Conservation (phyloP, 2,329 filamentous ascomycete genomes). For the Aureobasidium sp. region DNA sequence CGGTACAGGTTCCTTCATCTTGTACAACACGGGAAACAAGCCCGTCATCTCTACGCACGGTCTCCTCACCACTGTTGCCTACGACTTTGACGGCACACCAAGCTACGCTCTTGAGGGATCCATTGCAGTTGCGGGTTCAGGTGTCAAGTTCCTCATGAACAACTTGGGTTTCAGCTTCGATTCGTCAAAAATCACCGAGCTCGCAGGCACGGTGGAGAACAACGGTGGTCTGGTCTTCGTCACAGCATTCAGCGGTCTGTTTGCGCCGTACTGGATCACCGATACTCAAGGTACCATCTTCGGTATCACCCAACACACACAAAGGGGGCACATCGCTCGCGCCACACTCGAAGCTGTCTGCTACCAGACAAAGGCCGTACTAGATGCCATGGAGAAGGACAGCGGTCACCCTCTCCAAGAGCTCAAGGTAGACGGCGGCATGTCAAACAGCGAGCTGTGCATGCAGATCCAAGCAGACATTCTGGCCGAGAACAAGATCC, state of each 20-base stretch:
- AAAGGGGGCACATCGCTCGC: slow-evolving; percentile 76
- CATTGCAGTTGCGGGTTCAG: slow-evolving; percentile 69
- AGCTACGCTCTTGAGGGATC: slow-evolving; percentile 74
- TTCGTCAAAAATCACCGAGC: slow-evolving; percentile 54
- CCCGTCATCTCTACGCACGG: slow-evolving; percentile 80
- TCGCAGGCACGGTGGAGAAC: slow-evolving; percentile 57
- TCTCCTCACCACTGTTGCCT: slow-evolving; percentile 77
- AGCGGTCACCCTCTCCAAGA: slow-evolving; percentile 65
- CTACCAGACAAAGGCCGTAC: slow-evolving; percentile 85
- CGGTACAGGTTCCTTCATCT: slow-evolving; percentile 74
- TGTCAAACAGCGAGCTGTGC: slow-evolving; percentile 79
- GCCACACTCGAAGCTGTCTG: slow-evolving; percentile 86
- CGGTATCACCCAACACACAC: slow-evolving; percentile 53
- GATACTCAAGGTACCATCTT: slow-evolving; percentile 80
- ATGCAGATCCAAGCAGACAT: slow-evolving; percentile 90
- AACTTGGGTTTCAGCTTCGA: slow-evolving; percentile 58
- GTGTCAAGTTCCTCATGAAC: slow-evolving; percentile 48
- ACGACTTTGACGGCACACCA: slow-evolving; percentile 64
- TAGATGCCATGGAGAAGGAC: slow-evolving; percentile 85
- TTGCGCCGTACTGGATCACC: slow-evolving; percentile 92
- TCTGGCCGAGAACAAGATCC: slow-evolving; percentile 54
- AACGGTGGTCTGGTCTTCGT: slow-evolving; percentile 80
- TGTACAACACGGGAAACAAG: slow-evolving; percentile 79
- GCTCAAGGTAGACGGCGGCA: slow-evolving; percentile 78
- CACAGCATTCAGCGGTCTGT: slow-evolving; percentile 82